Percentiles rank a stretch among this genome's conserved stretches.
phyloP scores from a whole-genome alignment of 1,284 basidiomycete genomes.

The Papiliotrema flavescens region DNA sequence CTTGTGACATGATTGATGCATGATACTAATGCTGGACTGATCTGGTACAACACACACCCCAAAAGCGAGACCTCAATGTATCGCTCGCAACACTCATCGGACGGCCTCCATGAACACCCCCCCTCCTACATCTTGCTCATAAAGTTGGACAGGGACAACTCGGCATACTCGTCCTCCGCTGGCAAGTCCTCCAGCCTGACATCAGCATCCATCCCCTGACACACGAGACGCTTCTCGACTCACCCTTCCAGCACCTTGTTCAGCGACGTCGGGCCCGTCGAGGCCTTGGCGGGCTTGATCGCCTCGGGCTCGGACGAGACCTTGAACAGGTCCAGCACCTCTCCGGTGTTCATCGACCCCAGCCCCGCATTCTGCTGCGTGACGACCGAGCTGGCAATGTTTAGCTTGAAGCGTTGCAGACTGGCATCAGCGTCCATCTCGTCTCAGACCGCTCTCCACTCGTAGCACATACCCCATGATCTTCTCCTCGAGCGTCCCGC shows the following conservation, averaged over 20 bases:
- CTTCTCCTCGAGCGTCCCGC: conserved; percentile 96
- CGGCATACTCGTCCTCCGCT: conserved; percentile 83
- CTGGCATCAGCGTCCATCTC: conserved; percentile 49
- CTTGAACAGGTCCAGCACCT: conserved; percentile 90
- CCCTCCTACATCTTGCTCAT: conserved; percentile 38
- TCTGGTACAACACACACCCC: too few relatives aligned
- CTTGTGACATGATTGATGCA: too few relatives aligned
- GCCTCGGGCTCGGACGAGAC: conserved; percentile 68
- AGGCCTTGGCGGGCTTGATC: conserved; percentile 55
- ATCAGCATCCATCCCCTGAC: conserved; percentile 4
- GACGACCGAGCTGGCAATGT: conserved; percentile 94
- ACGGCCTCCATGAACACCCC: too few relatives aligned
- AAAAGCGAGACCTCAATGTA: too few relatives aligned
- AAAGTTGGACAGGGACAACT: conserved; percentile 77
- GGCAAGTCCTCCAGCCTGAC: conserved; percentile 76
- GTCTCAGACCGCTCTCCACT: not conserved
- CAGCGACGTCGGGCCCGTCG: conserved; percentile 60
- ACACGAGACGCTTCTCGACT: conserved; percentile 17
- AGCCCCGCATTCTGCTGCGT: conserved; percentile 95
- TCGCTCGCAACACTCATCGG: too few relatives aligned
- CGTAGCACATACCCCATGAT: conserved; percentile 85
- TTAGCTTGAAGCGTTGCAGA: conserved; percentile 96
- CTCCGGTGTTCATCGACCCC: conserved; percentile 93
- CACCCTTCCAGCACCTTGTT: conserved; percentile 72
- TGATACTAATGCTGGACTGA: too few relatives aligned